phyloP scores from a whole-genome alignment of 139 green algal species.

The Volvox africanus region DNA sequence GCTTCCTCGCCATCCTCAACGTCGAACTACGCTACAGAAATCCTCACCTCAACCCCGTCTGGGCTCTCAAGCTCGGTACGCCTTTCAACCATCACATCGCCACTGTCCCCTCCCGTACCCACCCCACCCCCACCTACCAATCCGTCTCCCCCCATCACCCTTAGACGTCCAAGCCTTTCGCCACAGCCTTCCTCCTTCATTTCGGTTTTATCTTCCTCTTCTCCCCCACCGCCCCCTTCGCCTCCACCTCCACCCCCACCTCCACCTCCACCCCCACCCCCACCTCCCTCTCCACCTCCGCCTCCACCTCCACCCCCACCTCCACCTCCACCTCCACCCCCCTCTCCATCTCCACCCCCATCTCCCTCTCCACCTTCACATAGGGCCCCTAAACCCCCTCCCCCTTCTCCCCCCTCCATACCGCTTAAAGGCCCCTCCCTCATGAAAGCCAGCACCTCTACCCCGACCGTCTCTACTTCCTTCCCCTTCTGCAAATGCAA shows the following conservation, averaged over 20 bases:
- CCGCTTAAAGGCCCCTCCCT: background rate
- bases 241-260: background rate
- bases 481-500: slow-evolving; percentile 37
- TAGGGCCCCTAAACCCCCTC: background rate
- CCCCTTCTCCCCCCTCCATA: background rate
- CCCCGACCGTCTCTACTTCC: background rate
- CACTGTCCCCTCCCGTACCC: too few species aligned
- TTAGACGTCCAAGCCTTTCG: background rate
- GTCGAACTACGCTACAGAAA: too few species aligned
- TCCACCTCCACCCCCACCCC: background rate
- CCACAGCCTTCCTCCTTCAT: too few species aligned
- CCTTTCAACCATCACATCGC: too few species aligned
- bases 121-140: too few species aligned
- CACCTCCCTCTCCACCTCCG: background rate
- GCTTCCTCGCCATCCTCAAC: background rate
- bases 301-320: background rate
- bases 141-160: background rate
- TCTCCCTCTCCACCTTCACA: background rate
- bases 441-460: background rate
- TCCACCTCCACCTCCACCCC: background rate
- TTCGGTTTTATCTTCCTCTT: background rate
- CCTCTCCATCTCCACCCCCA: background rate
- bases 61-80: too few species aligned
- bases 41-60: too few species aligned
- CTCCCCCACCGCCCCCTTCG: background rate